phyloP scores from a whole-genome alignment of 352 stramenopile genomes.

The Plasmopara halstedii region DNA sequence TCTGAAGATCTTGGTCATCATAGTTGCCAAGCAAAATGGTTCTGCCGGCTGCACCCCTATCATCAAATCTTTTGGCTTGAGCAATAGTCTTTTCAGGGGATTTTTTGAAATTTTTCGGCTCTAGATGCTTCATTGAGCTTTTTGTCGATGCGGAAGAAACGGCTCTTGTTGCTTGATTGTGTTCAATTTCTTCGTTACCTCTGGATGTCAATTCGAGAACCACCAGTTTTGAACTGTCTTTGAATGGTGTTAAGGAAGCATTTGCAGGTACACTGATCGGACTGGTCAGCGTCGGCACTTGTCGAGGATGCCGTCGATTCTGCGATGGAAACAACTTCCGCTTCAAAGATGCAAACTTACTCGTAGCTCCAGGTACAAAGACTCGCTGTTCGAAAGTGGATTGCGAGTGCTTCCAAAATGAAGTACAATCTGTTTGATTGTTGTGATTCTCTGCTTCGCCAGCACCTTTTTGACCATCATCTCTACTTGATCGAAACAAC shows the following conservation, averaged over 20 bases:
- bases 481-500: constrained; percentile 31
- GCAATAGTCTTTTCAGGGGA: constrained; percentile 6
- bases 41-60: not conserved
- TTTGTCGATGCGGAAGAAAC: not conserved
- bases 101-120: constrained; percentile 1
- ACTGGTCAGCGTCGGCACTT: constrained; percentile 39
- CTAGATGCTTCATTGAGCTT: not conserved
- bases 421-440: constrained; percentile 7
- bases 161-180: no score
- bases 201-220: no score
- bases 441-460: constrained; percentile 3
- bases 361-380: constrained; percentile 3
- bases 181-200: no score
- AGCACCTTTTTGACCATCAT: not conserved
- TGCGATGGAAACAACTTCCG: constrained; percentile 47
- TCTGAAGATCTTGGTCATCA: constrained; percentile 32
- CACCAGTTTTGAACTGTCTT: constrained; percentile 1
- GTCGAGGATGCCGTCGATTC: constrained; percentile 34
- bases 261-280: constrained; percentile 19
- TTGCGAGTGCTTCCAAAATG: not conserved
- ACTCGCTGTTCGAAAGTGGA: constrained; percentile 2
- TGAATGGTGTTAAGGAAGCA: not conserved
- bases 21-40: constrained; percentile 23
- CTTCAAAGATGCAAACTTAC: constrained; percentile 45
- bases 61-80: constrained; percentile 9